A percentile compares a stretch with the other conserved stretches of the same genome.
Conservation (phyloP, 2,329 filamentous ascomycete genomes). For the Monosporascus ibericus region DNA sequence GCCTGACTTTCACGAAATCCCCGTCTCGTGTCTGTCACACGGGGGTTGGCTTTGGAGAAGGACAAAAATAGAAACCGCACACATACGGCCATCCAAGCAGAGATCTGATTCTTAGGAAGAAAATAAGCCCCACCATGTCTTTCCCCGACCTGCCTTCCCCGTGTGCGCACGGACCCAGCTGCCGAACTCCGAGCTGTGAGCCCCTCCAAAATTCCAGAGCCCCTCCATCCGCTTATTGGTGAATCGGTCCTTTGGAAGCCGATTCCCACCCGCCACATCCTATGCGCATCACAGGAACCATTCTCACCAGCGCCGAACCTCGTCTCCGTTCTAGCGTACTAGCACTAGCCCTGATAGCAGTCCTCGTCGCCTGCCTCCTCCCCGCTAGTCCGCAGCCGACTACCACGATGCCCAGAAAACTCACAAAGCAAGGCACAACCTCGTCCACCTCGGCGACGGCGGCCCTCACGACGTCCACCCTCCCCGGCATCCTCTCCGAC, state of each 20-base stretch:
- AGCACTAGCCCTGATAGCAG: background rate
- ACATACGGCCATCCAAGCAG: too few relatives aligned
- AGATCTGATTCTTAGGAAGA: too few relatives aligned
- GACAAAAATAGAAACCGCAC: background rate
- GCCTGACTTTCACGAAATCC: background rate
- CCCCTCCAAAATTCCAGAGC: background rate
- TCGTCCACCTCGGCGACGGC: constrained; percentile 15
- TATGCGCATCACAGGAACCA: too few relatives aligned
- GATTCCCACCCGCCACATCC: background rate
- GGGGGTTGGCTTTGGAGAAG: constrained; percentile 8
- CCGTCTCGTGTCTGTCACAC: background rate
- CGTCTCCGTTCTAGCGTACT: background rate
- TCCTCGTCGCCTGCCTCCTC: background rate
- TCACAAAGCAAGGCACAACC: constrained; percentile 18
- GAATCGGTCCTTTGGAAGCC: background rate
- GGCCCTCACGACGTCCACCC: constrained; percentile 9
- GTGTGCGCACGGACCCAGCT: background rate
- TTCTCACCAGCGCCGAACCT: too few relatives aligned
- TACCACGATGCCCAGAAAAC: constrained; percentile 16
- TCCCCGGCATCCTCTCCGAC: constrained; percentile 42
- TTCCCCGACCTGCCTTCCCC: background rate
- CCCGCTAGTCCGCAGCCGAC: background rate
- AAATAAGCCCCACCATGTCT: too few relatives aligned
- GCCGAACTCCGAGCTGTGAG: background rate
- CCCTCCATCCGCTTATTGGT: background rate